A percentile compares a stretch with the other conserved stretches of the same genome.
phyloP scores from a whole-genome alignment of 441 rosid species.

The Kokia cookei region DNA sequence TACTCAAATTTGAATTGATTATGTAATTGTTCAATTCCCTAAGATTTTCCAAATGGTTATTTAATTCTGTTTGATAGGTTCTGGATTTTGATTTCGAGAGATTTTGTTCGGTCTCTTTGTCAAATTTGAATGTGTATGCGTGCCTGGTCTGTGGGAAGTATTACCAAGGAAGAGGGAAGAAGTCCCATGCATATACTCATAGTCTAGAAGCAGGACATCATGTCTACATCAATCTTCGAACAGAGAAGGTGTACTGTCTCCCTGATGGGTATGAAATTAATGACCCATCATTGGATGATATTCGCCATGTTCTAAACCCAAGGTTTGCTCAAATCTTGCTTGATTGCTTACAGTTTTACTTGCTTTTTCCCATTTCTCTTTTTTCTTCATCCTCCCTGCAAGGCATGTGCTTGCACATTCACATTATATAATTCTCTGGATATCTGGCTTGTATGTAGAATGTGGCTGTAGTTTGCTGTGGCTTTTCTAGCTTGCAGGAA shows the following conservation, averaged over 20 bases:
- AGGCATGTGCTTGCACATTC: neutral
- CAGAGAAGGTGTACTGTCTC: constrained; percentile 91
- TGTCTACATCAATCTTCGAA: constrained; percentile 79
- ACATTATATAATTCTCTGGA: neutral
- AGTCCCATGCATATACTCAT: constrained; percentile 97
- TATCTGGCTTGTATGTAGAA: neutral
- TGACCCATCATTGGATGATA: constrained; percentile 93
- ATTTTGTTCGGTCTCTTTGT: constrained; percentile 89
- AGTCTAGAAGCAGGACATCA: constrained; percentile 98
- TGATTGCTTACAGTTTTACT: neutral
- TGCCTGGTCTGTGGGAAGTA: constrained; percentile 97
- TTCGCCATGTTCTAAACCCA: constrained; percentile 84
- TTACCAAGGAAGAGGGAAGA: constrained; percentile 91
- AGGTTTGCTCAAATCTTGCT: constrained; percentile 35
- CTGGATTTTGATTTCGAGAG: constrained; percentile 98
- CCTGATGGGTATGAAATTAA: constrained; percentile 95
- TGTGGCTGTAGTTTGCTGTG: neutral
- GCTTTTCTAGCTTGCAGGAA: neutral
- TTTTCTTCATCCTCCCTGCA: neutral
- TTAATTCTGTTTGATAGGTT: constrained; percentile 39
- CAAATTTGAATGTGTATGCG: constrained; percentile 85
- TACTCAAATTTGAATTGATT: neutral
- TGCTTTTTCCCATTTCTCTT: neutral
- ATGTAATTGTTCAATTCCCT: neutral
- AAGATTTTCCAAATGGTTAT: neutral